Evolutionary conservation across 2,329 filamentous ascomycete genomes (phyloP).

Genomic region (Ascochyta koolunga): DNA sequence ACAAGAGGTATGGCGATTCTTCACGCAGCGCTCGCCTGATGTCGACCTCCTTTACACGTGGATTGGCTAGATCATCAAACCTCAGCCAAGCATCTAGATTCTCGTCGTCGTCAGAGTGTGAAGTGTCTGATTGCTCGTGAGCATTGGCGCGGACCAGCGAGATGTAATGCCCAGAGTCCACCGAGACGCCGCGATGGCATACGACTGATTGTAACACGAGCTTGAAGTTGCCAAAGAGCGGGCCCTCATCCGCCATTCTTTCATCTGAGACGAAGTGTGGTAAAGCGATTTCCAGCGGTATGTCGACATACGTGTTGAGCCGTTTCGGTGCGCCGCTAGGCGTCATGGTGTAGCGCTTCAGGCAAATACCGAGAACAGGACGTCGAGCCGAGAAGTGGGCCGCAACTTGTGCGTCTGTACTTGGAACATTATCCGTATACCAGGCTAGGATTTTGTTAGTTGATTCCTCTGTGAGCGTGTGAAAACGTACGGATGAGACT

Average conservation of each 20-base stretch:
- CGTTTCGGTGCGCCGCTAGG: constrained; percentile 71
- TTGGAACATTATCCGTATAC: constrained; percentile 74
- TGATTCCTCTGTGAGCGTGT: neutral
- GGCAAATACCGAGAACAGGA: constrained; percentile 87
- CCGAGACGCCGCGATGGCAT: constrained; percentile 84
- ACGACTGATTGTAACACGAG: constrained; percentile 89
- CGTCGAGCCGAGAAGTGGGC: constrained; percentile 81
- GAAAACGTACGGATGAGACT: constrained; percentile 77
- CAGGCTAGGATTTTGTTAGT: constrained; percentile 65
- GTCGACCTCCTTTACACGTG: constrained; percentile 76
- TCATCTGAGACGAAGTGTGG: constrained; percentile 91
- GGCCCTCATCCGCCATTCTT: constrained; percentile 68
- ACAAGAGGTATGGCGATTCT: constrained; percentile 93
- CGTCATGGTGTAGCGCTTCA: constrained; percentile 86
- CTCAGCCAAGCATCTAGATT: constrained; percentile 72
- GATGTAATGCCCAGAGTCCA: constrained; percentile 91
- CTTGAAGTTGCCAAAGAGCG: constrained; percentile 87
- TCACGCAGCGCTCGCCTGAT: constrained; percentile 77
- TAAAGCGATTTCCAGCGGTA: constrained; percentile 80
- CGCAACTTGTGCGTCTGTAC: constrained; percentile 79
- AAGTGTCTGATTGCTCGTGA: constrained; percentile 47
- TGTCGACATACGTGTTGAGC: constrained; percentile 85
- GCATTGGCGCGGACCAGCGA: constrained; percentile 77
- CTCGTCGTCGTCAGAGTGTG: constrained; percentile 48
- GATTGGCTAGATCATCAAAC: constrained; percentile 83